Percentiles rank a stretch among this genome's conserved stretches.
These are phyloP conservation scores for Lophiostoma macrostomum DNA, from an alignment of 495 filamentous ascomycete genomes.

Conservation along the genomic window DNA sequence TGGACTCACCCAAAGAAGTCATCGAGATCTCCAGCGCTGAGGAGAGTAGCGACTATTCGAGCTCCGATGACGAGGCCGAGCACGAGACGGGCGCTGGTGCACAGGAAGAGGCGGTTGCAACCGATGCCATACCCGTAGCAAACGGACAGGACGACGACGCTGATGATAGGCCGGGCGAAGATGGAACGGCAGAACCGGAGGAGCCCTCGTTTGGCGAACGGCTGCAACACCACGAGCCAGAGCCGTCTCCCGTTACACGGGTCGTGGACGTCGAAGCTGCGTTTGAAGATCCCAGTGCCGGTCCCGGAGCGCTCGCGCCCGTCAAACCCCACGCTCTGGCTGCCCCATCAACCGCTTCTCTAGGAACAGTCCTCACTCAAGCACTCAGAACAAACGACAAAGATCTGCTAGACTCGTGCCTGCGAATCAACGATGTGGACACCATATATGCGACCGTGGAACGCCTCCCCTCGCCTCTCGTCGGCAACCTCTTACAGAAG, in stretches of 20 bases:
- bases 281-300: constrained; percentile 46
- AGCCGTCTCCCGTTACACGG: constrained; percentile 42
- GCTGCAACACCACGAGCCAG: constrained; percentile 63
- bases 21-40: constrained; percentile 60
- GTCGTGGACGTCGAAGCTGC: constrained; percentile 69
- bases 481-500: constrained; percentile 70
- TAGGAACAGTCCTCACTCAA: constrained; percentile 86
- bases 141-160: constrained; percentile 52
- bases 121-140: constrained; percentile 1
- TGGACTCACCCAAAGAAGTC: constrained; percentile 34
- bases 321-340: constrained; percentile 22
- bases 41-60: constrained; percentile 35
- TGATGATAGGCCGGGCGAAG: constrained; percentile 42
- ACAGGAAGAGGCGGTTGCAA: constrained; percentile 15
- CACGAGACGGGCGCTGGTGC: constrained; percentile 16
- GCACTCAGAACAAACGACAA: constrained; percentile 88
- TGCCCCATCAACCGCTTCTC: constrained; percentile 67
- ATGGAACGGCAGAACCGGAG: constrained; percentile 34
- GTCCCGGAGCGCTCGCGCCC: constrained; percentile 42
- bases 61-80: constrained; percentile 36
- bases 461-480: constrained; percentile 79
- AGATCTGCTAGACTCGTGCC: constrained; percentile 84
- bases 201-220: constrained; percentile 88
- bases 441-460: constrained; percentile 86
- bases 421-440: constrained; percentile 68